Evolutionary conservation across 2,329 filamentous ascomycete genomes (phyloP).

Genomic region (Fusarium nygamai): DNA sequence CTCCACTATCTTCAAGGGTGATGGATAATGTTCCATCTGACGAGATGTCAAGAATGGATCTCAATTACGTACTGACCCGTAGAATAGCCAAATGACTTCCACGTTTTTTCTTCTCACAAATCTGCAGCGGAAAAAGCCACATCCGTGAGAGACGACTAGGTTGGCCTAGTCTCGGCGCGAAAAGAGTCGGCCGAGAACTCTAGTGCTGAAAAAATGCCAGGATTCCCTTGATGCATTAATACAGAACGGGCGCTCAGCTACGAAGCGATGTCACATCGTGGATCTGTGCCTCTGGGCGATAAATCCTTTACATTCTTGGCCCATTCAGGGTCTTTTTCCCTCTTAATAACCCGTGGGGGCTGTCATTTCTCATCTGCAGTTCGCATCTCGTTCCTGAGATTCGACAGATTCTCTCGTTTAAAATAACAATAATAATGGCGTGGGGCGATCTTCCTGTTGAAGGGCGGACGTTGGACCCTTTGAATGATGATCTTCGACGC

Average conservation of each 20-base stretch:
- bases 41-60: not conserved
- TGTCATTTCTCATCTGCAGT: not conserved
- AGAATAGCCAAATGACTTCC: not conserved
- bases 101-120: not conserved
- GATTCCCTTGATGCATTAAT: not conserved
- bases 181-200: not conserved
- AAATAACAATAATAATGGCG: slow-evolving; percentile 33
- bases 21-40: not conserved
- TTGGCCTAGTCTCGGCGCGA: not conserved
- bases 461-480: slow-evolving; percentile 39
- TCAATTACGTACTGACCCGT: not conserved
- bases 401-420: not conserved
- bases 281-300: not conserved
- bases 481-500: slow-evolving; percentile 32
- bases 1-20: not conserved
- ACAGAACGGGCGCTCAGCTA: not conserved
- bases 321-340: not conserved
- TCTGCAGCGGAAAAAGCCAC: not conserved
- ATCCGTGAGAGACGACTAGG: not conserved
- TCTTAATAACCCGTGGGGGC: not conserved
- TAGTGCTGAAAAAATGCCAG: not conserved
- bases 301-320: not conserved
- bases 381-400: not conserved
- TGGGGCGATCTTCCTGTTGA: slow-evolving; percentile 36
- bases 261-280: slow-evolving; percentile 18